Conservation (phyloP, 768 basidiomycete genomes). For the Boletus tomentosulus region DNA sequence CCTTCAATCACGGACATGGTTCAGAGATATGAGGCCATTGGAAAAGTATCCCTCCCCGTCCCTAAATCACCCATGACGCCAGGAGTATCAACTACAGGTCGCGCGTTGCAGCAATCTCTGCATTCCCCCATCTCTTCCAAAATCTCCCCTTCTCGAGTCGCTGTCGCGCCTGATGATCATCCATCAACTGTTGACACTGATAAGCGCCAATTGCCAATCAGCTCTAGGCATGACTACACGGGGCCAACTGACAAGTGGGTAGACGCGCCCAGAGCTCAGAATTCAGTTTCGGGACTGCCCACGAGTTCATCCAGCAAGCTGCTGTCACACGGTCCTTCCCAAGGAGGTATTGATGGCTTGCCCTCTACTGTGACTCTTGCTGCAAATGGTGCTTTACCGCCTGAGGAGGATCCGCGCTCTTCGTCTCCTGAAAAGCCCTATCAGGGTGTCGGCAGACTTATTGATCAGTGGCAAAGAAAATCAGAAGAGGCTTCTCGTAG, state of each 20-base stretch:
- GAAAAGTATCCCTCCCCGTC: constrained; percentile 33
- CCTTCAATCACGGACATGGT: constrained; percentile 88
- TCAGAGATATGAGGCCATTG: constrained; percentile 71
- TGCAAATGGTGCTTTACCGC: constrained; percentile 9
- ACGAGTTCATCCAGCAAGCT: constrained; percentile 19
- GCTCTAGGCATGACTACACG: constrained; percentile 11
- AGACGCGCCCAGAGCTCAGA: constrained; percentile 13
- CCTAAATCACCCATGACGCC: constrained; percentile 25
- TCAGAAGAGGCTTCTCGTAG: constrained; percentile 49
- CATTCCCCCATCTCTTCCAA: constrained; percentile 25
- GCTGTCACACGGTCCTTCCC: constrained; percentile 10
- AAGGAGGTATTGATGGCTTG: constrained; percentile 25
- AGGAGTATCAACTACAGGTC: constrained; percentile 18
- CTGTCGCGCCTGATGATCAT: constrained; percentile 10
- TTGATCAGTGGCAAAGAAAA: constrained; percentile 86
- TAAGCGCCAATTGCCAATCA: constrained; percentile 16
- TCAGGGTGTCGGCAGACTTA: constrained; percentile 78
- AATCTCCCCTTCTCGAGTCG: constrained; percentile 20
- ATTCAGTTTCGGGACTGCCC: constrained; percentile 22
- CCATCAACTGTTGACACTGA: constrained; percentile 13
- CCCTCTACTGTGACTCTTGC: constrained; percentile 9
- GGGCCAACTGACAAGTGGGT: constrained; percentile 16
- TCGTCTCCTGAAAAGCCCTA: constrained; percentile 76
- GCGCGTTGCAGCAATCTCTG: constrained; percentile 15
- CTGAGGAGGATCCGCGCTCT: constrained; percentile 38